Base-by-base conservation (phyloP, 2,329 filamentous ascomycete genomes). In the Drechslerella dactyloides region DNA sequence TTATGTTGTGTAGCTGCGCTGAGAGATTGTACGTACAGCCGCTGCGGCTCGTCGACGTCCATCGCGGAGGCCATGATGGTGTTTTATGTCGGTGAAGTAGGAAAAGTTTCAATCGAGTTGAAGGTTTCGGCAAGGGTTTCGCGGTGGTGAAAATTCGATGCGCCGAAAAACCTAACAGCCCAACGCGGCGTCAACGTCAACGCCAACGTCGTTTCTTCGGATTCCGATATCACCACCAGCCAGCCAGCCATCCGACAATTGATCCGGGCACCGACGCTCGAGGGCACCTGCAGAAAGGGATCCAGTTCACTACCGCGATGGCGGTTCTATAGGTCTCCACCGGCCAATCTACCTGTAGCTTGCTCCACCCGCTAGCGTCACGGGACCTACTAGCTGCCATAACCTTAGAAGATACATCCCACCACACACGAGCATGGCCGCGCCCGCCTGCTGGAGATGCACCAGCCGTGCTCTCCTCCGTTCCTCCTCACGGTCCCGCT, bases 361-460 rank as follows among this genome's bases (percentile, higher is more conserved):
- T 44, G 37, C 7, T 46, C 37, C 24, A 27, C 15, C 19, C 5
- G 2, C 55, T 13, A 33, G 19, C 15, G 27, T 33, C 27, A 48
- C 33, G 55, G 55, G 27, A 42, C n/a, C 3, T 15, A 15, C 10
- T 19, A 15, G 27, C 19, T 21, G 27, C 33, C 33, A 54, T 54
- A 60, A 57, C 27, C 54, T 13, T 2, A 8, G 21, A 24, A 48
- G 30, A 40, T 52, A 17, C 27, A 21, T n/a, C 21, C 44, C 48
- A 46, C 33, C 59, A 61, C 33, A 21, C 21, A 19, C 57, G 23
- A 69, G 17, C 51, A 76, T 76, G 75, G 70, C 69, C 51, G 56
- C 70, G 35, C 73, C 59, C 42, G 61, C 69, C 61, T 73, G 70
- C 54, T 74, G 75, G 74, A 74, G 73, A 61, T 76, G 74, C 66